These are phyloP conservation scores for Lodderomyces oxycetoniae DNA, from an alignment of 1,139 yeast genomes.

Conservation along the genomic window DNA sequence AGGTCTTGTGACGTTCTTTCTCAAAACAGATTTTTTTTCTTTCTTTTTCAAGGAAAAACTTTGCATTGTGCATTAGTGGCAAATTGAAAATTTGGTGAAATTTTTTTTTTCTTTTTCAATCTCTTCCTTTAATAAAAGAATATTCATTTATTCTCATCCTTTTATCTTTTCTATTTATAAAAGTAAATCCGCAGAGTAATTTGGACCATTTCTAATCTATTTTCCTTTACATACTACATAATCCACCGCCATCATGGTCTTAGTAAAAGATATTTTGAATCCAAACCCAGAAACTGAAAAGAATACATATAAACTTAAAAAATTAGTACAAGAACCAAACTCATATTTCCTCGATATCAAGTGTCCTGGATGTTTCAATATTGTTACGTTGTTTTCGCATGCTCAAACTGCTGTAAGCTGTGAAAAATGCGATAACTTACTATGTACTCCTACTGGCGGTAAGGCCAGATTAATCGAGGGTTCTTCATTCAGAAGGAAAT, in stretches of 20 bases:
- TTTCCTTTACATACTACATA: neutral
- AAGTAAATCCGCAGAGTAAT: no score
- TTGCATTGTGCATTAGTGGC: neutral
- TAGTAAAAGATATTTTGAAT: slow-evolving; percentile 95
- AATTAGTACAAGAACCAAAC: slow-evolving; percentile 95
- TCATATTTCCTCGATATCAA: slow-evolving; percentile 99
- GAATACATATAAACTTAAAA: slow-evolving; percentile 94
- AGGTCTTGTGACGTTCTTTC: no score
- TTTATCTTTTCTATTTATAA: neutral
- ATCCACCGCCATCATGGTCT: slow-evolving; percentile 49
- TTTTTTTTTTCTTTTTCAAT: neutral
- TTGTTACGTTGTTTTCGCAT: slow-evolving; percentile 98
- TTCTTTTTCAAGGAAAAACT: no score
- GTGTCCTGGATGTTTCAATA: slow-evolving; percentile 98
- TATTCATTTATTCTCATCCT: neutral
- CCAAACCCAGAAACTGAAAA: slow-evolving; percentile 95
- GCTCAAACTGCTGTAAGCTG: slow-evolving; percentile 99
- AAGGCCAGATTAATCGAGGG: slow-evolving; percentile 99
- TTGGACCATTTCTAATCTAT: neutral
- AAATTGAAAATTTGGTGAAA: neutral
- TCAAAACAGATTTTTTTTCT: no score
- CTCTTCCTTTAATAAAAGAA: neutral
- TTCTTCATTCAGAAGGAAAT: slow-evolving; percentile 98
- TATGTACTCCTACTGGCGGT: slow-evolving; percentile 99
- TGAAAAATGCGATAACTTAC: slow-evolving; percentile 95